Evolutionary conservation across 495 filamentous ascomycete genomes (phyloP), one percentile per base, ranked within the genome.

Genomic region (Cercophora samala): DNA sequence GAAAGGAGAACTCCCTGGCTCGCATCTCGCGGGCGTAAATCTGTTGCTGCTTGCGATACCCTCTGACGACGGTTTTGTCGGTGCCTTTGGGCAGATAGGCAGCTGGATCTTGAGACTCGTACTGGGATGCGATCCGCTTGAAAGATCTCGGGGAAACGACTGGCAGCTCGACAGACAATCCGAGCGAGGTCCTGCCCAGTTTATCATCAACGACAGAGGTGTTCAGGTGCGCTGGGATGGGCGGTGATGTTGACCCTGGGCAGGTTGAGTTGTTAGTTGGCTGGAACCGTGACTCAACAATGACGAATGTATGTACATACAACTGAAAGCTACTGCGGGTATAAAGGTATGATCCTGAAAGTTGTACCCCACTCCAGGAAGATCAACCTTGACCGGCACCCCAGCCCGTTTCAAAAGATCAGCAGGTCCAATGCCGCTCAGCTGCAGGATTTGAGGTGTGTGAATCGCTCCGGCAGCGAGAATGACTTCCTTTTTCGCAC

Each of bases 301-400:
- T 1, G 26, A 1, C 26, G 4, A 32, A 5, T 13, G 8, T 2
- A 46, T 23, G 46, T 60, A 68, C 74, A 64, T 62, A 75, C 73
- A 68, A 21, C 69, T 55, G 29, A 76, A 69, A 23, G 62, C 61
- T 46, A 62, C 60, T 1, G 62, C 72, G 51, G 70, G 69, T 22
- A 75, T 58, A 66, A 77, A 75, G 6, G 77, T 70, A 63, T 86
- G 84, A 64, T 87, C 85, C 62, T 87, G 85, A 65, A 86, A 81
- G 64, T 87, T 85, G 58, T 79, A 76, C 15, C 85, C 85, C n/a
- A 87, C 85, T 18, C 82, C 79, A 0, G 84, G 80, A 1, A 83
- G 68, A 63, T 87, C 76, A 4, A 81, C 66, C 4, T 79, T 65
- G 3, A 81, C 65, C 0, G 74, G 66, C 24, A 88, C 81, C 3